Evolutionary conservation across 169 alveolate species (phyloP).

Genomic region (Cryptosporidium felis): DNA sequence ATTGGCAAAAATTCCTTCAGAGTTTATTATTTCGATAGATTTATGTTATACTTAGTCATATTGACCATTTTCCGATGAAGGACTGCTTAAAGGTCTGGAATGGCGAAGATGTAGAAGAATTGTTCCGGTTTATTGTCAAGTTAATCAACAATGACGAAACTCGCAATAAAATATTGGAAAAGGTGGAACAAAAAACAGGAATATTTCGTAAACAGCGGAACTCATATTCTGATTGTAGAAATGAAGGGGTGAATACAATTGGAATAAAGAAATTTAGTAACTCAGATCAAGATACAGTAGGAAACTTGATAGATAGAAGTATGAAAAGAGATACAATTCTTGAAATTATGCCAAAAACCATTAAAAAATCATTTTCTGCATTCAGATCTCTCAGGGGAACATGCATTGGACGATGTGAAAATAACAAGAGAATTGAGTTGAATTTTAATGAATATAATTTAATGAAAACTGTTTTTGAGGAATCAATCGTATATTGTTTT

Average conservation of each 20-base stretch:
- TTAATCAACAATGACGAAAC: neutral
- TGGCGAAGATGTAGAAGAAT: neutral
- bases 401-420: neutral
- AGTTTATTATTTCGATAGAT: too few species aligned
- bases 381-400: neutral
- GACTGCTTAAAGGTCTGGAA: neutral
- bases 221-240: neutral
- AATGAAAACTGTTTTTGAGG: slow-evolving; percentile 23
- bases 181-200: slow-evolving; percentile 20
- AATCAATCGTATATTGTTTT: slow-evolving; percentile 5
- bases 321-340: neutral
- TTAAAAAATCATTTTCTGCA: slow-evolving; percentile 20
- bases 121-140: slow-evolving; percentile 6
- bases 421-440: neutral
- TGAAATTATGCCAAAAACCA: slow-evolving; percentile 6
- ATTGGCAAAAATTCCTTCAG: too few species aligned
- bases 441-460: neutral
- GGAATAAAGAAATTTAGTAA: slow-evolving; percentile 5
- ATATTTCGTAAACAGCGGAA: neutral
- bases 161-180: slow-evolving; percentile 9
- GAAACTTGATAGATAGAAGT: slow-evolving; percentile 10
- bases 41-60: too few species aligned
- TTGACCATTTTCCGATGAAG: too few species aligned
- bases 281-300: slow-evolving; percentile 4
- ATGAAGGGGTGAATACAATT: neutral